Evolutionary conservation across 2,329 filamentous ascomycete species (phyloP).

Genomic region (Thermochaetoides dissita): DNA sequence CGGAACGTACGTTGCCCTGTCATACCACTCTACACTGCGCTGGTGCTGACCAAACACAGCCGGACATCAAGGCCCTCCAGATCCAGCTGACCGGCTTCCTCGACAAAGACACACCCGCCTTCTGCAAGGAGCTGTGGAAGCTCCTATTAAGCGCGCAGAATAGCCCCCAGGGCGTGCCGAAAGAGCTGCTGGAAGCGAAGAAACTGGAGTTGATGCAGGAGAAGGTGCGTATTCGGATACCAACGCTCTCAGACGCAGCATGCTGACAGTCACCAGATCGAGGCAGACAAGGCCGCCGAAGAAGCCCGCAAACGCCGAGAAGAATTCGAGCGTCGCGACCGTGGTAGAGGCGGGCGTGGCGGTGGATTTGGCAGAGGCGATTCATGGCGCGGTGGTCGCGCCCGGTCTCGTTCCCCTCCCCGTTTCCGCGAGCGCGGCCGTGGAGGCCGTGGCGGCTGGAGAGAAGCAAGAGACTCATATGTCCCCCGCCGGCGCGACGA

Average conservation of each 20-base stretch:
- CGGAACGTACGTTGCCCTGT: conserved; percentile 49
- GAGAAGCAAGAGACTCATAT: conserved; percentile 33
- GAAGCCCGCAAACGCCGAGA: conserved; percentile 59
- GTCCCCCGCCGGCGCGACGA: conserved; percentile 28
- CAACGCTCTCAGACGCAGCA: background rate
- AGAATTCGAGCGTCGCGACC: conserved; percentile 54
- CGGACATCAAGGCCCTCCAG: conserved; percentile 88
- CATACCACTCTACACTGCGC: too few relatives aligned
- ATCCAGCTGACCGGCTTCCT: conserved; percentile 92
- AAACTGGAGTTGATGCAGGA: conserved; percentile 90
- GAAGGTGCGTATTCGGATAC: conserved; percentile 45
- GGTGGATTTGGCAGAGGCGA: conserved; percentile 25
- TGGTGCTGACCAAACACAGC: conserved; percentile 35
- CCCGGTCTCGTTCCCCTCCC: conserved; percentile 34
- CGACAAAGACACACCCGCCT: conserved; percentile 75
- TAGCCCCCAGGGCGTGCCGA: conserved; percentile 80
- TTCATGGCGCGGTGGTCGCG: conserved; percentile 37
- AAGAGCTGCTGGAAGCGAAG: conserved; percentile 89
- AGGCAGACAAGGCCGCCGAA: conserved; percentile 70
- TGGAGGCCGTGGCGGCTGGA: conserved; percentile 12
- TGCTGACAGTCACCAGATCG: conserved; percentile 38
- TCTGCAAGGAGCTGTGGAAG: conserved; percentile 91
- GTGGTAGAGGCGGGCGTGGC: conserved; percentile 32
- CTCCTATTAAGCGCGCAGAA: conserved; percentile 79
- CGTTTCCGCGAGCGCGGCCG: conserved; percentile 28